A percentile compares a stretch with the other conserved stretches of the same genome.
phyloP scores from a whole-genome alignment of 805 yeast genomes.

The Hanseniaspora vineae region DNA sequence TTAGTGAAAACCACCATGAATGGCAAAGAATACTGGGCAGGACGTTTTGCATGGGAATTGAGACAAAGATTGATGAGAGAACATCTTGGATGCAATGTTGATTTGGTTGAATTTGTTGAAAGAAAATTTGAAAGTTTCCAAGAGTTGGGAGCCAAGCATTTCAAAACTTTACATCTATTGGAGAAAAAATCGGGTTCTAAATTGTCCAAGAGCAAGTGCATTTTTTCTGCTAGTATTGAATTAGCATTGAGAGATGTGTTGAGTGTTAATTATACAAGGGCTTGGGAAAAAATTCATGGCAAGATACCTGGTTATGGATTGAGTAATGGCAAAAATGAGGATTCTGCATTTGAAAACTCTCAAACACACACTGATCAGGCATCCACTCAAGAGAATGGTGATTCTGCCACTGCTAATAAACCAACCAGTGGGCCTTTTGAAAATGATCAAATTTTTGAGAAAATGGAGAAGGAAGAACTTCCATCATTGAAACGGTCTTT shows the following conservation, averaged over 20 bases:
- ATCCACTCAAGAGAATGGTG: not conserved
- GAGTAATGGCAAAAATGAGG: too few species aligned
- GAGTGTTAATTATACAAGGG: conserved; percentile 22
- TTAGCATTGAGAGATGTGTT: conserved; percentile 59
- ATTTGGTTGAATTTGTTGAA: conserved; percentile 69
- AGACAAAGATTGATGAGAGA: conserved; percentile 92
- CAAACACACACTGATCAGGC: too few species aligned
- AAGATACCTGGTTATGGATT: conserved; percentile 7
- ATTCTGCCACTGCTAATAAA: conserved; percentile 16
- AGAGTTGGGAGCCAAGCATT: conserved; percentile 21
- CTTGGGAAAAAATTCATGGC: conserved; percentile 38
- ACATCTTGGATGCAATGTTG: conserved; percentile 90
- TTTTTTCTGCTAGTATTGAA: conserved; percentile 60
- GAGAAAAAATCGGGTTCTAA: conserved; percentile 1
- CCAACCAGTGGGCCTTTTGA: conserved; percentile 7
- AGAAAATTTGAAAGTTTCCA: conserved; percentile 42
- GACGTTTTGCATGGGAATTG: conserved; percentile 77
- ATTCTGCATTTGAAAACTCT: too few species aligned
- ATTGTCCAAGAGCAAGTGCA: conserved; percentile 1
- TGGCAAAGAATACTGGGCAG: conserved; percentile 70
- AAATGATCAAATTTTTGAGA: conserved; percentile 3
- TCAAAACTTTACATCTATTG: conserved; percentile 13
- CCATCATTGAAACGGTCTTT: not conserved
- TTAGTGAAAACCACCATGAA: conserved; percentile 58
- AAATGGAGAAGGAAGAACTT: not conserved